Conservation (phyloP, 75 land plant species). For the Ceratopteris richardii region DNA sequence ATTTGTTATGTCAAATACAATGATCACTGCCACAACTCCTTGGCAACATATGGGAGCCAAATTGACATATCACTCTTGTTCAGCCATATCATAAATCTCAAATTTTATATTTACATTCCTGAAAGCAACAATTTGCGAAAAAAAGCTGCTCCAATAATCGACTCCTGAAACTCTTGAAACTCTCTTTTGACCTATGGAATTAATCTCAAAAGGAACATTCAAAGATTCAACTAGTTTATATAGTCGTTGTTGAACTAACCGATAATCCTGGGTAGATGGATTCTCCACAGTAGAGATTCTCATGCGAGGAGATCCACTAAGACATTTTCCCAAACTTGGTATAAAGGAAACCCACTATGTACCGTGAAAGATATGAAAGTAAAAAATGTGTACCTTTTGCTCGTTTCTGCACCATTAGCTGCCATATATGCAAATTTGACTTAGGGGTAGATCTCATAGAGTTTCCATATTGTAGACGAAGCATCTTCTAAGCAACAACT, state of each 20-base stretch:
- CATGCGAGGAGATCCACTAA: slow-evolving; percentile 43
- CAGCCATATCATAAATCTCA: slow-evolving; percentile 99
- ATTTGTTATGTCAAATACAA: slow-evolving; percentile 84
- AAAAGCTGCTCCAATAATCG: slow-evolving; percentile 96
- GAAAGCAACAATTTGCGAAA: slow-evolving; percentile 82
- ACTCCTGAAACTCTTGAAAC: slow-evolving; percentile 76
- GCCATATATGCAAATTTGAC: slow-evolving; percentile 62
- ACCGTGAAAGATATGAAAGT: slow-evolving; percentile 89
- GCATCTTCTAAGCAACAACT: slow-evolving; percentile 19
- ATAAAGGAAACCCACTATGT: slow-evolving; percentile 71
- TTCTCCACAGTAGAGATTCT: slow-evolving; percentile 88
- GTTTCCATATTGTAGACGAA: slow-evolving; percentile 85
- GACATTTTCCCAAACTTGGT: slow-evolving; percentile 40
- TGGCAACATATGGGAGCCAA: slow-evolving; percentile 96
- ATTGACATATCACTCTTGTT: slow-evolving; percentile 95
- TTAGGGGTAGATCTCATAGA: slow-evolving; percentile 89
- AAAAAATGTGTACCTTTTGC: slow-evolving; percentile 86
- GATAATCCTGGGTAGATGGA: slow-evolving; percentile 48
- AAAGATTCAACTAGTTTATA: slow-evolving; percentile 51
- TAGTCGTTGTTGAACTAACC: slow-evolving; percentile 53
- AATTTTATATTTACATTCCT: slow-evolving; percentile 83
- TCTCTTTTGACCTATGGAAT: slow-evolving; percentile 78
- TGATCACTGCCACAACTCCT: slow-evolving; percentile 89
- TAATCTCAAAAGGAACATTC: slow-evolving; percentile 56
- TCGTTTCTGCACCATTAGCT: slow-evolving; percentile 49